Base-by-base conservation (phyloP, 495 filamentous ascomycete genomes). In the Aspergillus nanangensis region DNA sequence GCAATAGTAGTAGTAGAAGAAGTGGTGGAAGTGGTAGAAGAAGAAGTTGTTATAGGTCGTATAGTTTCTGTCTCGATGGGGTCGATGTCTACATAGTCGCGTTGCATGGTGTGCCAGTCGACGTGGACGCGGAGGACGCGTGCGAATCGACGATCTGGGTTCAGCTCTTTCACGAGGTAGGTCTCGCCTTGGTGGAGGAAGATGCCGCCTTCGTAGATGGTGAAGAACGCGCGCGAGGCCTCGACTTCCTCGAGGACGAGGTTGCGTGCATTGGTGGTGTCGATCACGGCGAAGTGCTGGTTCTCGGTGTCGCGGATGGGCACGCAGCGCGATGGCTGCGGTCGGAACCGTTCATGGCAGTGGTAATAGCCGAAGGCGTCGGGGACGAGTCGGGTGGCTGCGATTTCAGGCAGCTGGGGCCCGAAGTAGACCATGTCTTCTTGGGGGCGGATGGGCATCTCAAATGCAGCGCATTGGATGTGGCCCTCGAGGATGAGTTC, bases 181-280 rank as follows among this genome's bases (percentile, higher is more conserved):
- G 83, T 93, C 46, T 81, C 78, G 43, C 93, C 93, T 72, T 96
- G 91, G 63, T 97, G 94, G 5, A 97, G 78, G 75, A 95, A 99
- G 51, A 99, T 96, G 44, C 88, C 93, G 21, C 94, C 93, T 71
- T 97, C 92, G 61, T 97, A 97, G 52, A 97, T 81, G 32, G 90
- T 94, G 67, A 97, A 96, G 66, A 90, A 90, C 2, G 94, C 93
- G 14, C 94, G 83, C 5, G 89, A 93, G 13, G 90, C 89, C 62
- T 97, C 93, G n/a, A 97, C 78, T 63, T 95, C 89, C 72, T 99
- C 93, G 3, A 99, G 78, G 4, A 99, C 83, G 2, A 83, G 61
- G 63, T 97, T 96, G 29, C 79, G 80, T 39, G 80, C 79, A 50
- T 92, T 78, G 0, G 87, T 94, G 29, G 81, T 86, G 73, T 98